Conservation (phyloP, 345 rosid genomes). For the Erysimum cheiranthoides region DNA sequence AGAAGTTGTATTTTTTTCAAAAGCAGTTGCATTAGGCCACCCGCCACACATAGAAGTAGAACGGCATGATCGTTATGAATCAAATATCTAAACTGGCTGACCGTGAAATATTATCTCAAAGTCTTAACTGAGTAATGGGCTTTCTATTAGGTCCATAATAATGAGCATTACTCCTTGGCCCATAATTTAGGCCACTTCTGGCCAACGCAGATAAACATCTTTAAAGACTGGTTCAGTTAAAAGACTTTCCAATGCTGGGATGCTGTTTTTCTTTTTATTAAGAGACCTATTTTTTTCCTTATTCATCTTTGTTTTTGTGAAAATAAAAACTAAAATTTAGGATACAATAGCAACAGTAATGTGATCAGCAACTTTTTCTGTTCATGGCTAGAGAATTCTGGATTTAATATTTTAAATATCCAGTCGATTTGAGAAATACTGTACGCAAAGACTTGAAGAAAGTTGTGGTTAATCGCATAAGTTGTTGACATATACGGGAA, state of each 20-base stretch:
- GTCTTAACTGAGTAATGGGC: not conserved
- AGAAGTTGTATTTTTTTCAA: too few species aligned
- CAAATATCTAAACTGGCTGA: constrained; percentile 16
- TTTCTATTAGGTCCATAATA: not conserved
- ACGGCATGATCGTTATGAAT: constrained; percentile 10
- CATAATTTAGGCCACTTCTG: not conserved
- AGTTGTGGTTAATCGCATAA: not conserved
- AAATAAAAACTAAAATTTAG: not conserved
- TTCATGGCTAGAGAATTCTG: too few species aligned
- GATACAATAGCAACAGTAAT: too few species aligned
- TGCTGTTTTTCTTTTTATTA: too few species aligned
- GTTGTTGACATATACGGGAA: not conserved
- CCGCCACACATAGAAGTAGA: not conserved
- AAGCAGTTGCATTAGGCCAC: not conserved
- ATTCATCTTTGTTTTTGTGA: not conserved
- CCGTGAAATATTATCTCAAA: not conserved
- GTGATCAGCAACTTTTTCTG: too few species aligned
- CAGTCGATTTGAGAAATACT: not conserved
- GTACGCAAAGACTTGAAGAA: not conserved
- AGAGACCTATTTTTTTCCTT: too few species aligned
- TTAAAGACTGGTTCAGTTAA: not conserved
- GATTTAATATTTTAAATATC: not conserved
- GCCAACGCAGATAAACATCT: too few species aligned
- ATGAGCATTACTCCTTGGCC: not conserved
- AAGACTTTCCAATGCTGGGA: too few species aligned